Conservation (phyloP, 306 rosid species). For the Inga oerstediana region DNA sequence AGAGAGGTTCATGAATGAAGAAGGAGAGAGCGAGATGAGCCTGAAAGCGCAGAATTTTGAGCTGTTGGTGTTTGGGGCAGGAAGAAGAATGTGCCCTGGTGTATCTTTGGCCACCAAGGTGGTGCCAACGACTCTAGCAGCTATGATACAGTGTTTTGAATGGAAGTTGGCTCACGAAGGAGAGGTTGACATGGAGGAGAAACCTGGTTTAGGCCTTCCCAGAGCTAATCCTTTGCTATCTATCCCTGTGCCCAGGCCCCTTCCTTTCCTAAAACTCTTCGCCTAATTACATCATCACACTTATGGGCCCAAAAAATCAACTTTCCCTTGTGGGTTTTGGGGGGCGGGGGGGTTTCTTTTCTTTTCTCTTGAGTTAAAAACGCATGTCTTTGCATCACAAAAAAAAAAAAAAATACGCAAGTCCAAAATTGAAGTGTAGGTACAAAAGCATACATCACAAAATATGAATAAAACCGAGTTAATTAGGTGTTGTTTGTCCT, state of each 20-base stretch:
- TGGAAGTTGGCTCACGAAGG: neutral
- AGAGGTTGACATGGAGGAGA: conserved; percentile 7
- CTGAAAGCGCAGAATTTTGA: conserved; percentile 1
- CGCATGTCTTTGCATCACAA: no score
- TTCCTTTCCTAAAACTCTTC: neutral
- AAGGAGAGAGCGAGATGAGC: neutral
- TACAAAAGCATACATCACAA: no score
- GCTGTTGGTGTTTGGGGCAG: conserved; percentile 3
- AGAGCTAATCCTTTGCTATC: neutral
- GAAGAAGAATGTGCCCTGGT: conserved; percentile 5
- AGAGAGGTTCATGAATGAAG: conserved; percentile 9
- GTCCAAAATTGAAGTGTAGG: no score
- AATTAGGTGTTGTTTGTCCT: no score
- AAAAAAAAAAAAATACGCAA: no score
- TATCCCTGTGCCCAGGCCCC: neutral
- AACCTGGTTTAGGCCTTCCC: conserved; percentile 3
- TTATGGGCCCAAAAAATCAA: no score
- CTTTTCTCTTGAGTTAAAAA: no score
- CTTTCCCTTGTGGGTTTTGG: no score
- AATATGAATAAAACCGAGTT: no score
- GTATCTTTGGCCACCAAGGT: neutral
- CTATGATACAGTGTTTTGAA: conserved; percentile 15
- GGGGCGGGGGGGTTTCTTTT: neutral
- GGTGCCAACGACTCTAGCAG: conserved; percentile 8
- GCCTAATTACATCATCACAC: neutral